Base-by-base conservation (phyloP, 2,329 filamentous ascomycete genomes). In the Raffaelea albimanens region DNA sequence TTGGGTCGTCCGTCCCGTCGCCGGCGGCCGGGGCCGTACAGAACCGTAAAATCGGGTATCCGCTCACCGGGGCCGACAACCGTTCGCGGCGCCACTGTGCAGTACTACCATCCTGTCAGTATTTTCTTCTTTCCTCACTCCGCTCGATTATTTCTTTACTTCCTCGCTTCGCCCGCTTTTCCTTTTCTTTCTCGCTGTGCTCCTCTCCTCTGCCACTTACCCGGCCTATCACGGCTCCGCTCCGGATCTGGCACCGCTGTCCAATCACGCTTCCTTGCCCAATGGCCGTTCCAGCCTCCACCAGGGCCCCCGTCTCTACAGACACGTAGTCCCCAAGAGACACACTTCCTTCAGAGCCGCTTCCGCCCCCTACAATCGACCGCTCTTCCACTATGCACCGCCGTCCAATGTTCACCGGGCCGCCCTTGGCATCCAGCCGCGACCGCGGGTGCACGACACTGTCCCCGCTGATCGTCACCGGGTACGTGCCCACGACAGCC, bases 391-490 rank as follows among this genome's bases (percentile, higher is more conserved):
- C 73, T 41, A 95, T 85, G 57, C 86, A 93, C 45, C 84, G 81
- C 50, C 87, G 81, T 22, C 90, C 89, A 50, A 95, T 78, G 23
- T 82, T 81, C 55, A 97, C 81, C 40, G 88, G 83, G 4, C 88
- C 88, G 45, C 83, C 74, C 49, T 81, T 80, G 9, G 91, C 84
- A 58, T 89, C 85, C 48, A 96, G 76, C 52, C 83, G 81, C 16
- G 83, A 79, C 43, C 90, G 86, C 1, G 93, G 90, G 59, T 97
- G 91, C n/a, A 98, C 68, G 7, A 96, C 78, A 3, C 80, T 83
- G 59, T 88, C 82, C 21, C 85, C 75, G 48, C 83, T 83, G 53
- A 97, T 80, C 40, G 80, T 83, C 53, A 98, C 87, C 2, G 80
- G 82, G 61, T 94, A 77, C 2, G 77, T 81, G 53, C 93, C 93